Conservation (phyloP, 1,139 yeast species). For the Ogataea hybrid region DNA sequence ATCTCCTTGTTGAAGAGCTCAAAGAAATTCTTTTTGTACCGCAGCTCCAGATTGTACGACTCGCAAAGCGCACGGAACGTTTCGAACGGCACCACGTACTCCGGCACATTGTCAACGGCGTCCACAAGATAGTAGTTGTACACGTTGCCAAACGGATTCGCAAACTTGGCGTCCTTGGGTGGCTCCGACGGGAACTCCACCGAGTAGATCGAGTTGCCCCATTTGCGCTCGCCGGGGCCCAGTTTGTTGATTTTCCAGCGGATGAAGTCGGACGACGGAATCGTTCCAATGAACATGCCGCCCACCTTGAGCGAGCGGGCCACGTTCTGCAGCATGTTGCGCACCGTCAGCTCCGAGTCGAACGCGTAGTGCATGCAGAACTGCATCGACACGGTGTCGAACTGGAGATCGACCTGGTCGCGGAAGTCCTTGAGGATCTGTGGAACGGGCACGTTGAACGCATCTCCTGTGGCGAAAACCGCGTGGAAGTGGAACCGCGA, state of each 20-base stretch:
- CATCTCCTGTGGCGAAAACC: conserved; percentile 88
- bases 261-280: conserved; percentile 88
- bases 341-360: conserved; percentile 77
- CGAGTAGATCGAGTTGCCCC: conserved; percentile 84
- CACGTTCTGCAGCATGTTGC: conserved; percentile 70
- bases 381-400: conserved; percentile 85
- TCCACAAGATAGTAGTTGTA: conserved; percentile 82
- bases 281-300: conserved; percentile 88
- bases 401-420: conserved; percentile 72
- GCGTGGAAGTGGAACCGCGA: conserved; percentile 65
- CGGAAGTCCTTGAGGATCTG: conserved; percentile 57
- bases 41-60: conserved; percentile 73
- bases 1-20: conserved; percentile 82
- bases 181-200: conserved; percentile 78
- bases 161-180: conserved; percentile 68
- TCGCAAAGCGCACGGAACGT: conserved; percentile 78
- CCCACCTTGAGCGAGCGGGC: conserved; percentile 74
- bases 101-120: conserved; percentile 96
- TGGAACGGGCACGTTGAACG: conserved; percentile 69
- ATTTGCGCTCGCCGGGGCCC: conserved; percentile 51
- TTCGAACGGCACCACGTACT: conserved; percentile 96
- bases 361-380: conserved; percentile 95
- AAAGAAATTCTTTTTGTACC: conserved; percentile 73
- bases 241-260: conserved; percentile 57
- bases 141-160: conserved; percentile 78